Base-by-base conservation (phyloP, 192 early-diverging fungal species). In the Nowakowskiella sp. region DNA sequence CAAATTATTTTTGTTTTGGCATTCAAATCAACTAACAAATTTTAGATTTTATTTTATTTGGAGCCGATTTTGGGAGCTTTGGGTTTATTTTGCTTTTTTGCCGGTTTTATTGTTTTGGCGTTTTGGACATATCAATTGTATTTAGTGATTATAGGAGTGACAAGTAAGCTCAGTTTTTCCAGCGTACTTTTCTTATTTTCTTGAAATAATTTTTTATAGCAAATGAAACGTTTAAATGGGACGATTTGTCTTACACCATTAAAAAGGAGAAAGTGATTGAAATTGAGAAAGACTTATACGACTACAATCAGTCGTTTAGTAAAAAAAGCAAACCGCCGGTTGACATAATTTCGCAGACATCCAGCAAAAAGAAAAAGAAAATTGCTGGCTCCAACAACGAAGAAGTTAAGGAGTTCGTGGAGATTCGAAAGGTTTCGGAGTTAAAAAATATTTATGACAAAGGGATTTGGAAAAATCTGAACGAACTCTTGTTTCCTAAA, bases 221-320 rank as follows among this genome's bases (percentile, higher is more conserved):
- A 21, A 76, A 76, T 42, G 73, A 76, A 46, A 19, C 54, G 5
- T 69, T 73, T 53, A 76, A 76, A 46, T 76, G 73, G 73, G 71
- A 70, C 13, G 73, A 76, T 47, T 13, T 76, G 19, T 51, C 34
- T 6, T 57, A 61, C 46, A 64, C 61, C 26, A 60, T 75, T 9
- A 30, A 57, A 34, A 32, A 57, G 26, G 57, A 57, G 4, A 32
- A 48, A 16, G 33, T 74, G 32, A 56, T 49, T 8, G 33, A 62
- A 3, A 62, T 65, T 9, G 42, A 39, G 19, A 31, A 16, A 22
- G 34, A 33, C 21, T 24, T 67, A 6, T 53, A 73, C 21, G 44
- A 66, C n/a, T 57, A 65, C 33, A 70, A 71, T 28, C 53, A 58
- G 42, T 55, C 31, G 30, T 65, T 58, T 22, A 52, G 47, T 9